Evolutionary conservation across 2,329 filamentous ascomycete species (phyloP), one percentile per base, ranked within the genome.

Genomic region (Chaetomiaceae sp.): DNA sequence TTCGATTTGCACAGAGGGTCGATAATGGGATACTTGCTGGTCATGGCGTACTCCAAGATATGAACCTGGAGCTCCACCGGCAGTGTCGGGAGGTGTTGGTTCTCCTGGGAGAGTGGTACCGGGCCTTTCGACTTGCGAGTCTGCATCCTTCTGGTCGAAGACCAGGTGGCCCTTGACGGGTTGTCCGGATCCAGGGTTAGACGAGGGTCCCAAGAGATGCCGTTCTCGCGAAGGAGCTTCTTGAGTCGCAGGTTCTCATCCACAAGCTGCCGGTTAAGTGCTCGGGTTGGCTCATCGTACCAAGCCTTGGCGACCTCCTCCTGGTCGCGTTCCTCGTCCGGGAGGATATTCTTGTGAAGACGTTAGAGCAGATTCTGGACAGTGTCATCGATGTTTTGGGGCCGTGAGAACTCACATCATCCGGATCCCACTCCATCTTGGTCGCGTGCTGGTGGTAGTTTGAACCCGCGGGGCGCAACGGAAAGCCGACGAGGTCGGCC

Each of bases 261-360:
- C 13, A 66, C 55, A 3, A 80, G 68, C 43, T 66, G 62, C 55
- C 69, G 68, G 44, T 76, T 76, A 56, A 71, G 68, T 48, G 63
- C 64, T 23, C 75, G 75, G n/a, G 77, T 64, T 27, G 75, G 75
- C 27, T 71, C 65, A 27, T 77, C 72, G 60, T 75, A 78, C 42
- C 69, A 67, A 31, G 66, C 63, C 62, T 72, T 73, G 42, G 76
- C 74, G 63, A 73, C 69, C 25, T 79, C 75, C 53, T 75, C 69
- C 58, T 73, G 74, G 57, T 80, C 77, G 48, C 75, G 73, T 50
- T 72, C 73, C 58, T 79, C 76, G 72, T 72, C 75, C 4, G 76
- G 71, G 13, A 47, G 16, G n/a, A 42, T 12, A 31, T 27, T 35
- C 54, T n/a, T 55, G 35, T 12, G 35, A 20, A 5, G 7, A 8